These are phyloP conservation scores for Crucibulum laeve DNA, from an alignment of 768 basidiomycete species.

Conservation along the genomic window DNA sequence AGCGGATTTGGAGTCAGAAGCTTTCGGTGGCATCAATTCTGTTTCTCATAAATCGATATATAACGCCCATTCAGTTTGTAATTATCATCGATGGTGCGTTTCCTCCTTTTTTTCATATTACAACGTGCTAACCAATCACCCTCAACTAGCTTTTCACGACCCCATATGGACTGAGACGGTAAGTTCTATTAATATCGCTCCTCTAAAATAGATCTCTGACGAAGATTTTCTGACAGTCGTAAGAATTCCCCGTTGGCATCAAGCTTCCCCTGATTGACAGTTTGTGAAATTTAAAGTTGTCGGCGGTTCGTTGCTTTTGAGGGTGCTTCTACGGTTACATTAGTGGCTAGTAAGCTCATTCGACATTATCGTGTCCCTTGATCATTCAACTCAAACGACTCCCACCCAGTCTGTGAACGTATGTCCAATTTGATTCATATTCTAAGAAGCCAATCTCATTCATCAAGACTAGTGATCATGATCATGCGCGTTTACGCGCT, in stretches of 20 bases:
- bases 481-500: slow-evolving; percentile 4
- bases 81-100: not conserved
- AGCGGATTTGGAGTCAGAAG: slow-evolving; percentile 3
- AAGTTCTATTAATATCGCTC: not conserved
- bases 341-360: not conserved
- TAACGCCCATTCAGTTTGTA: not conserved
- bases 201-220: not conserved
- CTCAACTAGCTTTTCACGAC: not conserved
- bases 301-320: slow-evolving; percentile 1
- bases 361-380: not conserved
- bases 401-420: not conserved
- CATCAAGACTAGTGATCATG: slow-evolving; percentile 3
- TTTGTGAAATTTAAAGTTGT: not conserved
- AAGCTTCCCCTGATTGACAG: not conserved
- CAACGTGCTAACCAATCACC: not conserved
- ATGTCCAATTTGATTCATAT: not conserved
- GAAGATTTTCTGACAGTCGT: not conserved
- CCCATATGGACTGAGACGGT: not conserved
- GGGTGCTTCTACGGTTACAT: not conserved
- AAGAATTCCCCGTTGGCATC: not conserved
- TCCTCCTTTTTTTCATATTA: not conserved
- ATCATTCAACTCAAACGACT: not conserved
- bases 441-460: not conserved
- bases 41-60: slow-evolving; percentile 3
- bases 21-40: slow-evolving; percentile 3